A percentile compares a stretch with the other conserved stretches of the same genome.
These are phyloP conservation scores for Pseudogymnoascus sp. DNA, from an alignment of 2,329 filamentous ascomycete species.

Conservation along the genomic window DNA sequence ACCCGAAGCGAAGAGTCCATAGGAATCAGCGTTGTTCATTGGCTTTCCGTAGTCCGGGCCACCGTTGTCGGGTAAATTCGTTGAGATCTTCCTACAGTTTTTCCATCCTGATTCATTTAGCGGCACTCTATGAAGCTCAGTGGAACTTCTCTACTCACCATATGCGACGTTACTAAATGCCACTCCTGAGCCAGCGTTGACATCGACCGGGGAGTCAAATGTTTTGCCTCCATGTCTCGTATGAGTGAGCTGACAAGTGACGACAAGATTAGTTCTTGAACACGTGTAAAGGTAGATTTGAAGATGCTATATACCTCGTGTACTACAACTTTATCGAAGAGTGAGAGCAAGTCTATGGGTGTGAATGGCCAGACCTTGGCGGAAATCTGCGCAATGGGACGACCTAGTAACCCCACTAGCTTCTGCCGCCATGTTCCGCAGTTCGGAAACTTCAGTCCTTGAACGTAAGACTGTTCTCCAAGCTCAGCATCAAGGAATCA, in stretches of 20 bases:
- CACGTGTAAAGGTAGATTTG: not conserved
- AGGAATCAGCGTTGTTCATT: not conserved
- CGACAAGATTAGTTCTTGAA: not conserved
- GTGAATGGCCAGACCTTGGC: not conserved
- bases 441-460: not conserved
- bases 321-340: not conserved
- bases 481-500: not conserved
- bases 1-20: not conserved
- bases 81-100: not conserved
- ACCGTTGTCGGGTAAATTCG: not conserved
- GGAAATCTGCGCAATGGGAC: not conserved
- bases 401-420: not conserved
- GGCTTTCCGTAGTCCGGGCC: not conserved
- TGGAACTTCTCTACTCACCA: not conserved
- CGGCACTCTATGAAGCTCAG: not conserved
- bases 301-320: not conserved
- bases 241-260: not conserved
- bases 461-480: not conserved
- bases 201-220: not conserved
- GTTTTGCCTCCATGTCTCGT: not conserved
- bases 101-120: not conserved
- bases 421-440: not conserved
- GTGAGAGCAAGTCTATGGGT: not conserved
- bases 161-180: not conserved
- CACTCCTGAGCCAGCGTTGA: not conserved